phyloP scores from a whole-genome alignment of 2,329 filamentous ascomycete genomes.

The Lachnellula arida region DNA sequence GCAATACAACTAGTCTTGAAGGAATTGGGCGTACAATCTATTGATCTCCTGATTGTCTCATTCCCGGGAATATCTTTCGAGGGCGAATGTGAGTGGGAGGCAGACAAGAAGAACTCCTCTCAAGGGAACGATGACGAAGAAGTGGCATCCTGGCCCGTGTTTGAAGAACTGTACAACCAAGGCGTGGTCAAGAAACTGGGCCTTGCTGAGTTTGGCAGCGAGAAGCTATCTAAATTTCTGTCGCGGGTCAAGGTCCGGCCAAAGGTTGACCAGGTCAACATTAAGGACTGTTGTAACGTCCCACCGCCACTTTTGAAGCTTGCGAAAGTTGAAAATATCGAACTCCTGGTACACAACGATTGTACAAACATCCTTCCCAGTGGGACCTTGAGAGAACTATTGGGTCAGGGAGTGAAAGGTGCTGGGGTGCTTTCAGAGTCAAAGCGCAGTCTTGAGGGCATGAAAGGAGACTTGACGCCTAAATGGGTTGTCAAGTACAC shows the following conservation, averaged over 20 bases:
- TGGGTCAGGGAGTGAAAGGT: constrained; percentile 67
- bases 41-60: constrained; percentile 87
- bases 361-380: constrained; percentile 85
- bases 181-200: constrained; percentile 74
- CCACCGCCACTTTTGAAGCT: constrained; percentile 80
- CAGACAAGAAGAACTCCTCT: constrained; percentile 54
- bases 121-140: constrained; percentile 65
- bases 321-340: constrained; percentile 77
- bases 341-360: constrained; percentile 90
- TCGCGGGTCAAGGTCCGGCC: constrained; percentile 66
- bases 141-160: constrained; percentile 61
- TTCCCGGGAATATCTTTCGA: constrained; percentile 94
- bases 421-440: constrained; percentile 66
- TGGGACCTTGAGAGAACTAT: constrained; percentile 77
- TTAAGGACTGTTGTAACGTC: constrained; percentile 92
- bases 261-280: constrained; percentile 90
- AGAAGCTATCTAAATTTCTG: constrained; percentile 75
- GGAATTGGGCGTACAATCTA: constrained; percentile 68
- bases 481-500: constrained; percentile 98
- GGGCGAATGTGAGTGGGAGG: constrained; percentile 80
- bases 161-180: constrained; percentile 68
- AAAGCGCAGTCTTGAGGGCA: constrained; percentile 44
- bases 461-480: constrained; percentile 74
- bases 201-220: constrained; percentile 84
- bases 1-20: constrained; percentile 76